Conservation (phyloP, 768 basidiomycete species). For the Auricularia sp. region DNA sequence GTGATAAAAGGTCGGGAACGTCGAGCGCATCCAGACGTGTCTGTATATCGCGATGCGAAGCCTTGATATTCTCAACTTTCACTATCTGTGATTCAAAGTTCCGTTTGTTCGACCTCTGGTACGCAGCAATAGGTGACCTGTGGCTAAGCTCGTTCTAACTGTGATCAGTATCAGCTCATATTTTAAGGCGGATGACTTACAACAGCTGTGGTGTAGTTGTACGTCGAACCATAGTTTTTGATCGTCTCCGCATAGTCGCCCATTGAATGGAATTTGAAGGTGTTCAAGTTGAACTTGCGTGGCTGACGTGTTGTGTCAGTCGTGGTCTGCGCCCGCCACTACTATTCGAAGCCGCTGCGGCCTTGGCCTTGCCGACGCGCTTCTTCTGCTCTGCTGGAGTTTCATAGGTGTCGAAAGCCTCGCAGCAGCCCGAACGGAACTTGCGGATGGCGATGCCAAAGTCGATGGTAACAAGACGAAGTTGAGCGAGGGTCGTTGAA, state of each 20-base stretch:
- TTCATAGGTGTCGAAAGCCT: conserved; percentile 18
- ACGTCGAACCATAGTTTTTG: conserved; percentile 20
- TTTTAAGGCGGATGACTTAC: conserved; percentile 13
- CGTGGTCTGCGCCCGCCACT: conserved; percentile 1
- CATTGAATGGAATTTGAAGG: conserved; percentile 26
- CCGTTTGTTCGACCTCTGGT: background rate
- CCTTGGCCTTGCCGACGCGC: conserved; percentile 4
- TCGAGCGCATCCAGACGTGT: background rate
- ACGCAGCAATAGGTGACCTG: background rate
- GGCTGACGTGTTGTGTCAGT: conserved; percentile 7
- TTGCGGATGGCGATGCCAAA: conserved; percentile 13
- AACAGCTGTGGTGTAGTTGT: conserved; percentile 27
- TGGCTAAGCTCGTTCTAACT: conserved; percentile 3
- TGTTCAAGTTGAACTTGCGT: conserved; percentile 19
- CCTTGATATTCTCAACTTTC: background rate
- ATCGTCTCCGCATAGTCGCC: conserved; percentile 24
- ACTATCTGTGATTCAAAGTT: background rate
- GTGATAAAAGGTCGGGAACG: too few relatives aligned
- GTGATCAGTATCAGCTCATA: too few relatives aligned
- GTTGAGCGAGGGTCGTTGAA: conserved; percentile 4
- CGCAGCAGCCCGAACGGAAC: conserved; percentile 16
- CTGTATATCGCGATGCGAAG: background rate
- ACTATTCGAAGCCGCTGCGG: background rate
- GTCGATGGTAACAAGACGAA: conserved; percentile 13
- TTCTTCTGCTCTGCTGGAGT: conserved; percentile 23